Percentiles rank a stretch among this genome's conserved stretches.
Conservation (phyloP, 805 yeast species). For the Brettanomyces bruxellensis region DNA sequence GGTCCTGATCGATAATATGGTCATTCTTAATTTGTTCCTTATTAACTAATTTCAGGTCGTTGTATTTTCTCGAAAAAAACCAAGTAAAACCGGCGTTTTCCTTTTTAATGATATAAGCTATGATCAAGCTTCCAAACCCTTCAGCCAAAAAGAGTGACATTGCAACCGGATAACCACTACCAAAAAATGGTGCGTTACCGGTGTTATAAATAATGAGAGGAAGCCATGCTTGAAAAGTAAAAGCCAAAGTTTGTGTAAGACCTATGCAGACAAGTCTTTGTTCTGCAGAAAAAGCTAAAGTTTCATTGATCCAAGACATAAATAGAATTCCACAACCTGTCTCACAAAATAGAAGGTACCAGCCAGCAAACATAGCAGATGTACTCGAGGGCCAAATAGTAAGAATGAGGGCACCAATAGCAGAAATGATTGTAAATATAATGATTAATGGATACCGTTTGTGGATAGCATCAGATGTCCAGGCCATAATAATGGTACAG, state of each 20-base stretch:
- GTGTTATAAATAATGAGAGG: conserved; percentile 27
- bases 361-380: conserved; percentile 16
- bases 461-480: conserved; percentile 22
- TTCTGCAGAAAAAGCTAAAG: conserved; percentile 17
- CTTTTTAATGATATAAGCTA: conserved; percentile 7
- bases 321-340: conserved; percentile 14
- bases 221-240: conserved; percentile 26
- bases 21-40: not conserved
- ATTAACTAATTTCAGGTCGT: not conserved
- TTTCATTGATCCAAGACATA: conserved; percentile 23
- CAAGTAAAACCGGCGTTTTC: conserved; percentile 7
- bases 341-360: conserved; percentile 16
- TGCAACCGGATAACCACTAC: conserved; percentile 22
- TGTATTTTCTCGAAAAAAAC: not conserved
- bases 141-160: conserved; percentile 10
- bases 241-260: conserved; percentile 24
- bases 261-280: conserved; percentile 21
- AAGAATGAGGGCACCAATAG: conserved; percentile 13
- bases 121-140: conserved; percentile 9
- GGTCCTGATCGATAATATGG: too few species aligned
- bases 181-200: conserved; percentile 26
- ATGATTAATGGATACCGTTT: conserved; percentile 22
- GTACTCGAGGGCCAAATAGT: conserved; percentile 11
- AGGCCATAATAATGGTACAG: conserved; percentile 18
- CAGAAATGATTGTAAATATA: conserved; percentile 10